phyloP scores from a whole-genome alignment of 2,329 filamentous ascomycete genomes.

The Neocatenulostroma microsporum region DNA sequence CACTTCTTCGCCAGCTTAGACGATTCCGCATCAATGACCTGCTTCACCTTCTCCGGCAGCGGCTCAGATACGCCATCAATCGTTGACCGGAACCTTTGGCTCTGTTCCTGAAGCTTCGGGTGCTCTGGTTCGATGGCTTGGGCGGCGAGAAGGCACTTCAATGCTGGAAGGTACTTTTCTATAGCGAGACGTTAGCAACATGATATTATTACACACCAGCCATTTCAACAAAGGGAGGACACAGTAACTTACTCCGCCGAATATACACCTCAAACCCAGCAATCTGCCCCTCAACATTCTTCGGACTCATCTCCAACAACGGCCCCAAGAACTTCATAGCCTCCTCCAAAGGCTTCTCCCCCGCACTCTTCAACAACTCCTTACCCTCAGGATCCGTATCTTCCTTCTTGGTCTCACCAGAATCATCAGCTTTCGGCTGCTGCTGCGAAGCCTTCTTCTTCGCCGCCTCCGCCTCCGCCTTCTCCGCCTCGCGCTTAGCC shows the following conservation, averaged over 20 bases:
- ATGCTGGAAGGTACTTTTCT: slow-evolving; percentile 78
- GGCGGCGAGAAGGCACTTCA: slow-evolving; percentile 75
- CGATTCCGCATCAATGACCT: slow-evolving; percentile 60
- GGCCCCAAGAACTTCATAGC: slow-evolving; percentile 79
- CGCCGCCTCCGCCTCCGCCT: slow-evolving; percentile 65
- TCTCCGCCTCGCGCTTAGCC: slow-evolving; percentile 68
- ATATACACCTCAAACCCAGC: slow-evolving; percentile 87
- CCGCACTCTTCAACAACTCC: slow-evolving; percentile 54
- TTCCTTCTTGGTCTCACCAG: slow-evolving; percentile 66
- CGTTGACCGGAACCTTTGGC: slow-evolving; percentile 52
- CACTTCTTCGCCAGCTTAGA: slow-evolving; percentile 43
- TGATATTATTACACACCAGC: neutral
- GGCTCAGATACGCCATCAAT: slow-evolving; percentile 46
- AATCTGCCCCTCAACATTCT: slow-evolving; percentile 72
- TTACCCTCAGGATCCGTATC: slow-evolving; percentile 81
- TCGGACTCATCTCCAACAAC: slow-evolving; percentile 72
- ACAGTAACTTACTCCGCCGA: slow-evolving; percentile 59
- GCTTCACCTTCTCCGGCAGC: slow-evolving; percentile 57
- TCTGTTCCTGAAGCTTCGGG: slow-evolving; percentile 67
- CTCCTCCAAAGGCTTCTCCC: slow-evolving; percentile 74
- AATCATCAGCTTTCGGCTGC: slow-evolving; percentile 54
- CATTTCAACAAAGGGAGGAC: neutral
- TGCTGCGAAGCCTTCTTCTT: slow-evolving; percentile 45
- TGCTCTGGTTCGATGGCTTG: slow-evolving; percentile 60
- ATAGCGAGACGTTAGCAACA: slow-evolving; percentile 7